Conservation (phyloP, 2,329 filamentous ascomycete species). For the Cladosporium austrohemisphaericum region DNA sequence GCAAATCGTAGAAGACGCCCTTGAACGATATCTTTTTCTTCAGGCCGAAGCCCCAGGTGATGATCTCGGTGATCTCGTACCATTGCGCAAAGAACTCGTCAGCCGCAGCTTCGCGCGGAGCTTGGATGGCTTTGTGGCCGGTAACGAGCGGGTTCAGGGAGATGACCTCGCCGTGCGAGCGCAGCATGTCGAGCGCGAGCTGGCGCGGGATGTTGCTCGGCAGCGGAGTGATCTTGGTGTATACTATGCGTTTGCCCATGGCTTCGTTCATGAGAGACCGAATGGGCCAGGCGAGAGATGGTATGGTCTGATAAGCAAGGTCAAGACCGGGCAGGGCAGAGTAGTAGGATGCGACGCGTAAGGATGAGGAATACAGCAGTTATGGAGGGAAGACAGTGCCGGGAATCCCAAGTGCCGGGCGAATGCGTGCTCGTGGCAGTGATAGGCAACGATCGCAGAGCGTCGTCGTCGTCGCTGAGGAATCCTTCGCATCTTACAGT, state of each 20-base stretch:
- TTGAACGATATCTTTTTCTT: conserved; percentile 66
- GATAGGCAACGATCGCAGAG: not conserved
- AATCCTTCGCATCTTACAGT: conserved; percentile 4
- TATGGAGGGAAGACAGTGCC: not conserved
- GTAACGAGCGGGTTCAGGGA: conserved; percentile 67
- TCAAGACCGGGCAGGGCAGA: too few relatives aligned
- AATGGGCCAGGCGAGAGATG: too few relatives aligned
- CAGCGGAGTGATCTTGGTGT: conserved; percentile 67
- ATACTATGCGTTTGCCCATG: conserved; percentile 57
- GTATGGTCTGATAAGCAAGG: too few relatives aligned
- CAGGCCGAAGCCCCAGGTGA: conserved; percentile 64
- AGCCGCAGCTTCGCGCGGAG: conserved; percentile 62
- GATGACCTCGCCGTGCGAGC: conserved; percentile 60
- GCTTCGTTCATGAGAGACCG: conserved; percentile 16
- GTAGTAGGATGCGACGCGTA: too few relatives aligned
- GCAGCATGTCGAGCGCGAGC: conserved; percentile 68
- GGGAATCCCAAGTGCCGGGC: not conserved
- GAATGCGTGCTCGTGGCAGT: not conserved
- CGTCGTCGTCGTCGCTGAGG: too few relatives aligned
- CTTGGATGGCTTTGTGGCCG: conserved; percentile 59
- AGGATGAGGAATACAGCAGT: too few relatives aligned
- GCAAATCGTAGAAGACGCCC: conserved; percentile 68
- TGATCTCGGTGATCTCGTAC: conserved; percentile 69
- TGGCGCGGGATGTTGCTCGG: conserved; percentile 67
- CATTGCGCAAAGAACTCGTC: conserved; percentile 71